Percentiles rank a stretch among this genome's conserved stretches.
phyloP scores from a whole-genome alignment of 345 rosid genomes.

The Salix koriyanagi region DNA sequence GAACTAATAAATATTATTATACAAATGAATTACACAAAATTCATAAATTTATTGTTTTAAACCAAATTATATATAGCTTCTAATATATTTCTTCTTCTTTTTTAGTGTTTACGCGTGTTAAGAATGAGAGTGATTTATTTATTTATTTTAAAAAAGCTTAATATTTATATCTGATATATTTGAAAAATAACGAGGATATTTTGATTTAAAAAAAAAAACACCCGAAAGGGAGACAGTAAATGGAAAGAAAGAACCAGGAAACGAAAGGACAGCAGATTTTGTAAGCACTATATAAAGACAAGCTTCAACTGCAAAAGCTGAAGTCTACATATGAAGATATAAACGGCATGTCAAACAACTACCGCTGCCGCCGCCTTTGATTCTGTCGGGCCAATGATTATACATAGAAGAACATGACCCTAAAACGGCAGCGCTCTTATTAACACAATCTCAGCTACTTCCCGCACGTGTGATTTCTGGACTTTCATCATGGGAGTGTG shows the following conservation, averaged over 20 bases:
- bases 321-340: not conserved
- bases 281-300: not conserved
- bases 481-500: conserved; percentile 30
- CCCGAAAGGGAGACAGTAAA: not conserved
- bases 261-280: not conserved
- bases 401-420: not conserved
- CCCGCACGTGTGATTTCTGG: not conserved
- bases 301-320: not conserved
- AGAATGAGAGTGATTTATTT: too few relatives aligned
- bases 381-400: not conserved
- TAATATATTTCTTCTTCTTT: too few relatives aligned
- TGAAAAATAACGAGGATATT: too few relatives aligned
- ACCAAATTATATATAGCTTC: not conserved
- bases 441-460: not conserved
- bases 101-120: too few relatives aligned
- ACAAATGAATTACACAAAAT: not conserved
- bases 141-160: too few relatives aligned
- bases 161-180: too few relatives aligned
- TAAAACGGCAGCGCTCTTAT: conserved; percentile 9
- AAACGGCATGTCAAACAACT: not conserved
- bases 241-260: not conserved
- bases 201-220: not conserved
- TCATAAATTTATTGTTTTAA: not conserved
- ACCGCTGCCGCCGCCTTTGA: not conserved
- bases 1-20: too few relatives aligned